Evolutionary conservation across 768 basidiomycete species (phyloP), one percentile per base, ranked within the genome.

Genomic region (Piloderma croceum): DNA sequence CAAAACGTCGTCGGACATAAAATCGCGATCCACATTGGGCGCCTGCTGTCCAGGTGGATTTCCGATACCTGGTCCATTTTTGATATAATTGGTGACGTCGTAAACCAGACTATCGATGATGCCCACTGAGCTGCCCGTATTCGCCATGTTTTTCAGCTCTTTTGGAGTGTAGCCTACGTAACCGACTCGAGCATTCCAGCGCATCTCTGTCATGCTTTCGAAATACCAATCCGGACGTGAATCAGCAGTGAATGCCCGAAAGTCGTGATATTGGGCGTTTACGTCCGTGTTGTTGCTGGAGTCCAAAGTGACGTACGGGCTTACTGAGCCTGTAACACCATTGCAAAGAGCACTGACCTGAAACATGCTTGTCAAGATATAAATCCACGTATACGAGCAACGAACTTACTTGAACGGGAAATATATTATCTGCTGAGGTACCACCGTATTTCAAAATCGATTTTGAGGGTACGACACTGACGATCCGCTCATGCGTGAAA

Each of bases 161-260:
- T 76, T 76, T 12, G 82, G 79, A 1, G 87, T 87, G 56, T 77
- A 84, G 0, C 92, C 94, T 37, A 94, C 55, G 58, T 93, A 97
- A 0, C 96, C 96, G 29, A 81, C 76, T 27, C 94, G 86, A 51
- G 79, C 79, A 39, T 79, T 83, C 70, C 84, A 96, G 6, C 96
- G 86, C 84, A 99, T 83, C 56, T 76, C 60, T 3, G 88, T 86
- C 96, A 99, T 98, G 44, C 70, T 72, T 65, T 98, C 86, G 49
- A 87, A 92, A 61, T 98, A 99, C 96, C 96, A 99, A 57, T 99
- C 96, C 0, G 96, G 94, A 7, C 96, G 79, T 0, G 85, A 83
- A 54, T 98, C 94, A 44, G 81, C 85, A 24, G 82, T 84, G 56
- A 71, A 81, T 1, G 82, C 83, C 13, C 94, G 86, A 77, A 99